These are phyloP conservation scores for Verticillium longisporum DNA, from an alignment of 2,329 filamentous ascomycete species.

Conservation along the genomic window DNA sequence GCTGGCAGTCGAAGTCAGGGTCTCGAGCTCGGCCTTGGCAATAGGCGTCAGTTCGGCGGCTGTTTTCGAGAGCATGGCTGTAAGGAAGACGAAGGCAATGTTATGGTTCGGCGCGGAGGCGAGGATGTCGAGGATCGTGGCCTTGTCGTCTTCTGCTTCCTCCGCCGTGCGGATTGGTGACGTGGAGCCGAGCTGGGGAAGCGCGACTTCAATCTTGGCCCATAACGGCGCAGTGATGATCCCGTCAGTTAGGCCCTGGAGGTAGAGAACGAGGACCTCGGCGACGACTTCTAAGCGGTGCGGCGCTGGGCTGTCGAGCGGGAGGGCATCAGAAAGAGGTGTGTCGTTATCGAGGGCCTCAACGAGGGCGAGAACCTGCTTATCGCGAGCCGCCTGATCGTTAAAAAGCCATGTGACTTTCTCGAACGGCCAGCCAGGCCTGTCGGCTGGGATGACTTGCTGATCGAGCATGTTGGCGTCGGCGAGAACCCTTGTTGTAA, in stretches of 20 bases:
- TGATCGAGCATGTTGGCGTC: constrained; percentile 57
- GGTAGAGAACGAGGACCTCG: constrained; percentile 66
- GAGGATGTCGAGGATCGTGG: constrained; percentile 63
- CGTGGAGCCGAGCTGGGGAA: constrained; percentile 33
- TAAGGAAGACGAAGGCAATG: constrained; percentile 83
- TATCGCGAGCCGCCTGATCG: constrained; percentile 18
- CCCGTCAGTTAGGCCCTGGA: constrained; percentile 70
- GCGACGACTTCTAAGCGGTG: constrained; percentile 69
- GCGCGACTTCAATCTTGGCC: constrained; percentile 56
- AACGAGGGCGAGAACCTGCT: constrained; percentile 32
- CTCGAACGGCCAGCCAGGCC: constrained; percentile 55
- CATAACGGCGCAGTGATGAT: constrained; percentile 67
- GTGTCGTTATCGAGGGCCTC: constrained; percentile 69
- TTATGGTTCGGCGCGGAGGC: constrained; percentile 69
- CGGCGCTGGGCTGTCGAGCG: constrained; percentile 53
- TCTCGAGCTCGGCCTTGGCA: constrained; percentile 27
- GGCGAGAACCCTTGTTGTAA: constrained; percentile 50
- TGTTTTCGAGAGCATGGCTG: constrained; percentile 60
- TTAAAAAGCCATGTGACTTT: constrained; percentile 23
- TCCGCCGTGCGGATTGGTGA: neutral
- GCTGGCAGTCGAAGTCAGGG: constrained; percentile 18
- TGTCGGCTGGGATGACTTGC: constrained; percentile 41
- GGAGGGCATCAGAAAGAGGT: constrained; percentile 54
- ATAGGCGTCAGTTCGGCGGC: constrained; percentile 40
- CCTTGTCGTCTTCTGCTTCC: constrained; percentile 37